Base-by-base conservation (phyloP, 148 eudicot species). In the Amaranthus hypochondriacus region DNA sequence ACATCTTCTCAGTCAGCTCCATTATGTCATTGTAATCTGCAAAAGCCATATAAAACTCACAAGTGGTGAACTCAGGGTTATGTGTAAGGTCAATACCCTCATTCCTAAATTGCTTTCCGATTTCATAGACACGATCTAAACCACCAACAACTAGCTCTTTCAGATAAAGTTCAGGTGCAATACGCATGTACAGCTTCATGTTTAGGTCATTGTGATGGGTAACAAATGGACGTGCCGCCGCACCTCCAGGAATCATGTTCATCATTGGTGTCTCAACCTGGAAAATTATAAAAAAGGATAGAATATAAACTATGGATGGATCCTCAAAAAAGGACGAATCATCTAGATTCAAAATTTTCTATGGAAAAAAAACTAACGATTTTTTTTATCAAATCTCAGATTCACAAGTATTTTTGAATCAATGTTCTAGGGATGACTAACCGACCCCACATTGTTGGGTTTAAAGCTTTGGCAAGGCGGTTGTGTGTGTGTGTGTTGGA, bases 211-310 rank as follows among this genome's bases (percentile, higher is more conserved):
- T 92, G 81, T 90, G 92, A 81, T 87, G 84, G 58, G 91, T 90
- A 59, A 85, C 87, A 86, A 92, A 92, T 62, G 97, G 95, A 42
- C 89, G 86, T 14, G 92, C 97, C 76, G 96, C 92, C 13, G 94
- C 97, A 75, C 94, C 97, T 9, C 97, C 97, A 77, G 92, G 83
- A 81, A 90, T 88, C 91, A 88, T 84, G 81, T 90, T 92, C 97
- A 92, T 89, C 89, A 88, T 87, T 11, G 92, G 97, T 54, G 95
- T 92, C 85, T 92, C 97, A 68, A 92, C 95, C 93, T 91, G n/a
- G 0, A 56, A 8, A 12, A 56, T 9, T 9, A 4, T 8, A 56
- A 56, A 56, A 56, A 56, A 56, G 2, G 11, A 9, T 9, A 56
- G 59, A 5, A 56, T 56, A 15, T 5, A 56, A 56, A 56, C 3